Conservation (phyloP, 1,284 basidiomycete species). For the Athelia sp. region DNA sequence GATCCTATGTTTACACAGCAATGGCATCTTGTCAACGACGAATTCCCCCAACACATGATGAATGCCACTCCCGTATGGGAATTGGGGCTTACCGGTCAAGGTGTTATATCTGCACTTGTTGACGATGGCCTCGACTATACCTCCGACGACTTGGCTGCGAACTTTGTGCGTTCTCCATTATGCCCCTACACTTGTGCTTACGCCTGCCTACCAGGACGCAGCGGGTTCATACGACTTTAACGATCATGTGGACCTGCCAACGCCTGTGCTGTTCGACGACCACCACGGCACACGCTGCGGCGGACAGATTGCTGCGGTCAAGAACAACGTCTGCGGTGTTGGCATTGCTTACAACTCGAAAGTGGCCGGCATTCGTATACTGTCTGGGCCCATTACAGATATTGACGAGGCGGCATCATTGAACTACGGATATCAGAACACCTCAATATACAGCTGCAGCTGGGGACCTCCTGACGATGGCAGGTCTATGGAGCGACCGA, state of each 20-base stretch:
- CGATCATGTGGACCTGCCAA: constrained; percentile 85
- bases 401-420: constrained; percentile 96
- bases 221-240: constrained; percentile 97
- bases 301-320: constrained; percentile 96
- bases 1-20: constrained; percentile 88
- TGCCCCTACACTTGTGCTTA: constrained; percentile 4
- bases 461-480: constrained; percentile 99
- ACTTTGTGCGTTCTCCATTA: constrained; percentile 70
- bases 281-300: constrained; percentile 98
- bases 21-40: constrained; percentile 89
- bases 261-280: constrained; percentile 86
- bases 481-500: constrained; percentile 91
- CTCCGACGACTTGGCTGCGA: constrained; percentile 81
- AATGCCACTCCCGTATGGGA: constrained; percentile 86
- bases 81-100: constrained; percentile 81
- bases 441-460: constrained; percentile 92
- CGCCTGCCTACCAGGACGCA: constrained; percentile 54
- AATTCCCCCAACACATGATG: constrained; percentile 75
- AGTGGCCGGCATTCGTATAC: constrained; percentile 91
- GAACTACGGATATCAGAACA: constrained; percentile 92
- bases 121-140: constrained; percentile 96
- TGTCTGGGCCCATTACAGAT: constrained; percentile 95
- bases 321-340: constrained; percentile 93
- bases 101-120: constrained; percentile 85
- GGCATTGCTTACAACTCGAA: constrained; percentile 92